A percentile compares a stretch with the other conserved stretches of the same genome.
These are phyloP conservation scores for Rhizopus arrhizus DNA, from an alignment of 371 early-diverging fungal species.

Conservation along the genomic window DNA sequence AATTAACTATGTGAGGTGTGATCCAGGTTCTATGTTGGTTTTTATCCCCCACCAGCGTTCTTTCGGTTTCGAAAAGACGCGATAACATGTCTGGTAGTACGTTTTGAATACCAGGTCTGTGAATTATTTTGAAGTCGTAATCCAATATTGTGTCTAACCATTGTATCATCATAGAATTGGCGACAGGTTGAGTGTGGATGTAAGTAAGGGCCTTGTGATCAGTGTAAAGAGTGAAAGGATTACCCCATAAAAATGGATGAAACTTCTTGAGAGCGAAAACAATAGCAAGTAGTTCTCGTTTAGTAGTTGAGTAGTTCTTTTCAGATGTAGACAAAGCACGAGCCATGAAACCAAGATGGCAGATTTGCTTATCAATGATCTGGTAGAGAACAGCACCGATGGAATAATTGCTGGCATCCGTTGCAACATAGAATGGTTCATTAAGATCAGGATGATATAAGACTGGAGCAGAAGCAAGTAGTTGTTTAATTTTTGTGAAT, in stretches of 20 bases:
- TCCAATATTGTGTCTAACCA: slow-evolving; percentile 25
- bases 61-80: slow-evolving; percentile 12
- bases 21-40: no score
- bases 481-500: no score
- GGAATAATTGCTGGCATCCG: background rate
- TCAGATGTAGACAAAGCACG: background rate
- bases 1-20: no score
- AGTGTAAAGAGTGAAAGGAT: slow-evolving; percentile 12
- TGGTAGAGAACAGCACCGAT: background rate
- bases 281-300: slow-evolving; percentile 10
- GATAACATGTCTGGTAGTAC: slow-evolving; percentile 25
- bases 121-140: slow-evolving; percentile 15
- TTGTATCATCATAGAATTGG: slow-evolving; percentile 12
- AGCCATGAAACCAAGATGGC: background rate
- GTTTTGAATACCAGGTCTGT: slow-evolving; percentile 26
- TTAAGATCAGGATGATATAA: no score
- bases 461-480: no score
- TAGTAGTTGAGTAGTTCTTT: background rate
- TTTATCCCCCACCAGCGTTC: no score
- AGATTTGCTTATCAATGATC: background rate
- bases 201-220: slow-evolving; percentile 22
- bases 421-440: no score
- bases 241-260: slow-evolving; percentile 28
- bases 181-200: slow-evolving; percentile 13
- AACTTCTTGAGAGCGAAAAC: slow-evolving; percentile 23